Evolutionary conservation across 805 yeast genomes (phyloP), one percentile per base, ranked within the genome.

Genomic region (Candida pseudoglaebosa): DNA sequence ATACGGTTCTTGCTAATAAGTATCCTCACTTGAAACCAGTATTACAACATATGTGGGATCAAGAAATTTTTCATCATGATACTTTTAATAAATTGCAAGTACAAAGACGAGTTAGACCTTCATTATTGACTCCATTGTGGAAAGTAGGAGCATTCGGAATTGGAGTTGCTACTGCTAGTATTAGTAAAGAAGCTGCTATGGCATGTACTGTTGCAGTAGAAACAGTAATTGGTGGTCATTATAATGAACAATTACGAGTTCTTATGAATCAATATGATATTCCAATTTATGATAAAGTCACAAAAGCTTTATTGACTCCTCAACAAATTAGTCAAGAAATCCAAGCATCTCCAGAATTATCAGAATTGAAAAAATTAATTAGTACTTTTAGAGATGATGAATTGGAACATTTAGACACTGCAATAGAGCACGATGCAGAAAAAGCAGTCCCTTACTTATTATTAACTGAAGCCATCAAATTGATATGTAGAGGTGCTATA

Each of bases 171-270:
- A 93, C 98, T 0, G 97, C 96, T 0, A 50, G 84, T 38, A 62
- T 89, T 45, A 83, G 96, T 13, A 87, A 88, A 54, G 96, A 91
- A 57, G 97, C 96, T 2, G 98, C 99, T 2, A 93, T 93, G 99
- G 98, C 99, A 1, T 93, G 99, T 59, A 93, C 99, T 0, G 98
- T 90, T 43, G 98, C 98, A 0, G 98, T 93, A 2, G 99, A 93
- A 61, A 93, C 99, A 0, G 98, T 93, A 4, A 93, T 93, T 58
- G 99, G 99, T 2, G 85, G 86, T 1, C 99, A 93, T 58, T 93
- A 93, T 62, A 93, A 93, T 57, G 82, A 80, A 44, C 99, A 93
- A 59, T 67, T 93, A 47, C 71, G 99, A 38, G 78, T 80, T 29
- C 67, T 93, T 40, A 74, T 77, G 60, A 82, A 79, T 46, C 84